These are phyloP conservation scores for Guadua angustifolia DNA, from an alignment of 176 grass and related monocot species.

Conservation along the genomic window DNA sequence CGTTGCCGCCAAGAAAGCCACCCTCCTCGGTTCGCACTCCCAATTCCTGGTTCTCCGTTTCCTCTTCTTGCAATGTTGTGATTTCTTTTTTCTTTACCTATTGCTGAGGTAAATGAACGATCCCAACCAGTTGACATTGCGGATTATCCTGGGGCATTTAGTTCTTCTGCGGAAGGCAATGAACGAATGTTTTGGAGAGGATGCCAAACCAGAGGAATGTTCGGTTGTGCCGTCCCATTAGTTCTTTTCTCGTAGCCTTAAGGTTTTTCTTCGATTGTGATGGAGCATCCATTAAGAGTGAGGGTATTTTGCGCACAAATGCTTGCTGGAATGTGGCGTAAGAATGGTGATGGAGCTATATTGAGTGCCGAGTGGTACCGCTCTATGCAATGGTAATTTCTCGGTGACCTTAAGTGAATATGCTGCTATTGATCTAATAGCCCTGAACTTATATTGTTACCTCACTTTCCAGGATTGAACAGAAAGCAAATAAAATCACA, in stretches of 20 bases:
- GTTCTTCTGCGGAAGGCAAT: no score
- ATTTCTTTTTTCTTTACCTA: no score
- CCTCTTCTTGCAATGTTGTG: no score
- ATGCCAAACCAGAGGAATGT: slow-evolving; percentile 50
- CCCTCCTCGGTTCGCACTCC: no score
- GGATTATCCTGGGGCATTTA: no score
- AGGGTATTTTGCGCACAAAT: slow-evolving; percentile 98
- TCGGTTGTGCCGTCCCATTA: slow-evolving; percentile 50
- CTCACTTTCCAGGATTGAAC: slow-evolving; percentile 77
- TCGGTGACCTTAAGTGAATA: slow-evolving; percentile 17
- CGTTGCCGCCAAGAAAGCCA: no score
- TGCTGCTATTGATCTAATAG: slow-evolving; percentile 33
- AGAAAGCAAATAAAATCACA: no score
- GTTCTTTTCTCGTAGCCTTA: slow-evolving; percentile 71
- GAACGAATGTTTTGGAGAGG: no score
- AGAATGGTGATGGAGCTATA: slow-evolving; percentile 93
- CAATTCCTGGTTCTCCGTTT: no score
- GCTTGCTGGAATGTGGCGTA: slow-evolving; percentile 95
- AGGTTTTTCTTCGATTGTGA: slow-evolving; percentile 82
- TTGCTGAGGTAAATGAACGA: no score
- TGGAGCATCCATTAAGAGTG: slow-evolving; percentile 95
- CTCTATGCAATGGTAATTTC: slow-evolving; percentile 84
- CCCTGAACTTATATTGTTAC: slow-evolving; percentile 40
- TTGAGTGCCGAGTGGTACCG: slow-evolving; percentile 83
- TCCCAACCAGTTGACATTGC: no score